Conservation (phyloP, 257 asterid genomes). For the Solanum paucissectum region DNA sequence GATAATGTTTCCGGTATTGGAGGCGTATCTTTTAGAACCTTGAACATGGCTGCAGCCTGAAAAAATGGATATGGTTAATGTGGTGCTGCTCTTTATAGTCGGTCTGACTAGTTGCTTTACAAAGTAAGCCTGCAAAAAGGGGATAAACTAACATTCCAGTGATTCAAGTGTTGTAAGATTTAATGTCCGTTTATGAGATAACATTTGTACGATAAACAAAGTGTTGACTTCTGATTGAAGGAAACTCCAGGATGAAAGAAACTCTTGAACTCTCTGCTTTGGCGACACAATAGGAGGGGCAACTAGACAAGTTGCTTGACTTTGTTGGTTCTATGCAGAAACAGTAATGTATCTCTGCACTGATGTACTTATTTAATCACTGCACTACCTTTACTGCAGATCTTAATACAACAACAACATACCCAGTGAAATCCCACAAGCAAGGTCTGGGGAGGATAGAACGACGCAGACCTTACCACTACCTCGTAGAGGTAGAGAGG, state of each 20-base stretch:
- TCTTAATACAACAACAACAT: not conserved
- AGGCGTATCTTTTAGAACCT: conserved; percentile 67
- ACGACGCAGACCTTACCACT: not conserved
- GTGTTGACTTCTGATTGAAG: not conserved
- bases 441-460: not conserved
- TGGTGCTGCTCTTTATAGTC: not conserved
- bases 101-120: not conserved
- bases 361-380: not conserved
- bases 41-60: conserved; percentile 88
- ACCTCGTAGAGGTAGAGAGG: not conserved
- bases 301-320: not conserved
- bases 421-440: not conserved
- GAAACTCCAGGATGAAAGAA: not conserved
- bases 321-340: not conserved
- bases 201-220: not conserved
- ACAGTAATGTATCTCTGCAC: not conserved
- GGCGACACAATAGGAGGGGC: not conserved
- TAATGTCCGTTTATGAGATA: not conserved
- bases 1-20: conserved; percentile 73
- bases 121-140: not conserved
- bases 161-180: not conserved
- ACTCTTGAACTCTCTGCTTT: not conserved
- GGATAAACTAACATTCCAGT: not conserved
- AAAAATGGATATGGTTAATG: not conserved
- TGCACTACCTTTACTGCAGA: not conserved